Evolutionary conservation across 2,329 filamentous ascomycete species (phyloP), one percentile per base, ranked within the genome.

Genomic region (Fusarium sp.): DNA sequence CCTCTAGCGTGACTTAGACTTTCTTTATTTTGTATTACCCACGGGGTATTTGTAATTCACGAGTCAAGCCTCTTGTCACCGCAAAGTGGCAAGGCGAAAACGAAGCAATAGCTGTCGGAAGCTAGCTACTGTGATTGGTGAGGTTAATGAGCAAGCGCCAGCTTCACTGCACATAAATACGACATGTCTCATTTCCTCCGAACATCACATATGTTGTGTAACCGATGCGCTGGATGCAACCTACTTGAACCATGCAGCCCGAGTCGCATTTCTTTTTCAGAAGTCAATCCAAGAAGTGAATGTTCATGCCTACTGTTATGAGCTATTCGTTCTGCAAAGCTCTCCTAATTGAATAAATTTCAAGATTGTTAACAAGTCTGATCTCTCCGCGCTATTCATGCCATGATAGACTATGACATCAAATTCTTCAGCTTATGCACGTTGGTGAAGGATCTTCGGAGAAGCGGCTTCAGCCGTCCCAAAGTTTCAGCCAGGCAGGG

Each of bases 241-340:
- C 14, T 38, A 20, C 18, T 38, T 36, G n/a, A 17, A 2, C 13
- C 10, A 38, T 6, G 33, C 17, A 1, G 26, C 3, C 18, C 24
- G 18, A 20, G n/a, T 38, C 18, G 20, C 24, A 6, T 52, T 36
- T 14, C 3, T 11, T 36, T 14, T 17, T 12, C 3, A 14, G 2
- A 8, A 20, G 8, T 20, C 13, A 51, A 11, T 2, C 12, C 8
- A 35, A 8, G 12, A 7, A 4, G 3, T 24, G 6, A 20, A 18
- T 14, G 0, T 13, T 5, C 2, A 51, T 20, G 3, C 12, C 8
- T 11, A 35, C 10, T 35, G 12, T 35, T 11, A 1, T 20, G 8
- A 18, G 8, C 7, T 20, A 4, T 24, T 3, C 3, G 3, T 15
- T 33, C 2, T 3, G 28, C 22, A 0, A 12, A 31, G 5, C 12